phyloP scores from a whole-genome alignment of 139 green algal species.

The Bryopsis sp. region DNA sequence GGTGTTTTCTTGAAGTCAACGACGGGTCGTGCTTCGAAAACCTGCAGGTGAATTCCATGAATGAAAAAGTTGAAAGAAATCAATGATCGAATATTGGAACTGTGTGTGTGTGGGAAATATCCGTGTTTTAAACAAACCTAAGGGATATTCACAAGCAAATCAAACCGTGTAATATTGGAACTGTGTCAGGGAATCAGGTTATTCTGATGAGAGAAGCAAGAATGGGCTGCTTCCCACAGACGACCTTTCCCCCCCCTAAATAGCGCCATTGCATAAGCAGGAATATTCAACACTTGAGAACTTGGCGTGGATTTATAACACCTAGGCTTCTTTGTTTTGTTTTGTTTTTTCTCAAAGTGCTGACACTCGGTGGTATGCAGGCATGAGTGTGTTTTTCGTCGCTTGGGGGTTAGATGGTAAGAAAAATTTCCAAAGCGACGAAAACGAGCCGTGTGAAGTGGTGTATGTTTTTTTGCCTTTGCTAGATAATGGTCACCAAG shows the following conservation, averaged over 20 bases:
- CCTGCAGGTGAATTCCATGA: slow-evolving; percentile 78
- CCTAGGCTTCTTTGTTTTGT: too few species aligned
- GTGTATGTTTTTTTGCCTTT: not conserved
- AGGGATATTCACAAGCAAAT: not conserved
- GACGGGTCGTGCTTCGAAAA: slow-evolving; percentile 84
- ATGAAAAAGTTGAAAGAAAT: not conserved
- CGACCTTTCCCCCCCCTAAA: not conserved
- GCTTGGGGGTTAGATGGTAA: too few species aligned
- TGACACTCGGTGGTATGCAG: too few species aligned
- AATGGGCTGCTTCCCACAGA: too few species aligned
- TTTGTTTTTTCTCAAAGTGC: too few species aligned
- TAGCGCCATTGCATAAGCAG: slow-evolving; percentile 5
- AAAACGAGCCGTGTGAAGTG: too few species aligned
- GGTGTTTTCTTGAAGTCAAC: slow-evolving; percentile 97
- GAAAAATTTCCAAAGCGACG: too few species aligned
- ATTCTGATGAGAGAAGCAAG: too few species aligned
- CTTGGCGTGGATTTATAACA: too few species aligned
- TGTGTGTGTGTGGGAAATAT: not conserved
- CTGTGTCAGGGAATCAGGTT: too few species aligned
- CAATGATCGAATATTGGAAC: not conserved
- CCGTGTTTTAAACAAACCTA: not conserved
- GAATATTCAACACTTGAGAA: too few species aligned
- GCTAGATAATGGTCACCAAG: slow-evolving; percentile 69
- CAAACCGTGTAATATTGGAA: not conserved
- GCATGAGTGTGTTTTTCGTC: too few species aligned